These are phyloP conservation scores for Acacia pycnantha DNA, from an alignment of 331 rosid species.

Conservation along the genomic window DNA sequence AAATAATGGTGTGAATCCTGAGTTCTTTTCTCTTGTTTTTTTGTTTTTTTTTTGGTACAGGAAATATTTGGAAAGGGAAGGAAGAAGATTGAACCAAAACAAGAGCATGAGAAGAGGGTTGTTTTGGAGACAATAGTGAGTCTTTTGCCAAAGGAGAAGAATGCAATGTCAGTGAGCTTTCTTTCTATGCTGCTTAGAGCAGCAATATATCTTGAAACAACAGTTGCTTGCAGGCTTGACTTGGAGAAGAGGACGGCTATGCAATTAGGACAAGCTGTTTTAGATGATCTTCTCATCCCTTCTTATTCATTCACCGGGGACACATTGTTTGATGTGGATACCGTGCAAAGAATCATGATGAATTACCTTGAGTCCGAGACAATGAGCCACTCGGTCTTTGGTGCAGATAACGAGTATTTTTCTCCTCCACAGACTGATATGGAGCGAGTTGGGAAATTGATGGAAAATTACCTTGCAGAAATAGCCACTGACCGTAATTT, in stretches of 20 bases:
- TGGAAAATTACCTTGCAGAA: constrained; percentile 89
- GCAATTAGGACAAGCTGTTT: constrained; percentile 78
- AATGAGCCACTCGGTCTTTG: constrained; percentile 37
- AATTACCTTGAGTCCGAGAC: constrained; percentile 56
- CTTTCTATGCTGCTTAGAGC: constrained; percentile 85
- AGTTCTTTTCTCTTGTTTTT: neutral
- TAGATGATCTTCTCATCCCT: constrained; percentile 90
- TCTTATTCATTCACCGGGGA: constrained; percentile 66
- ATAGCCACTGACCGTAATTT: constrained; percentile 73
- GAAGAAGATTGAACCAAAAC: constrained; percentile 61
- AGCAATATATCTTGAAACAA: constrained; percentile 77
- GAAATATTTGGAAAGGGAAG: constrained; percentile 80
- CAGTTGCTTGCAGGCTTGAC: constrained; percentile 89
- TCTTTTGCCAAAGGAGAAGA: constrained; percentile 81
- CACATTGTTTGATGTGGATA: constrained; percentile 80
- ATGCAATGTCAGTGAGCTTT: constrained; percentile 84
- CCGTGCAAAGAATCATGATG: constrained; percentile 65
- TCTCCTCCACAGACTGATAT: constrained; percentile 54
- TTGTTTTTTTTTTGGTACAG: constrained; percentile 35
- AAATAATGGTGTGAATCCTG: neutral
- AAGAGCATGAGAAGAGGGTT: constrained; percentile 83
- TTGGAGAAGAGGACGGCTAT: constrained; percentile 82
- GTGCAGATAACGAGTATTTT: constrained; percentile 49
- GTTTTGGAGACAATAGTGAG: constrained; percentile 85
- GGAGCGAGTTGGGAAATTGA: constrained; percentile 64